Percentiles rank a stretch among this genome's conserved stretches.
Conservation (phyloP, 2,329 filamentous ascomycete species). For the Monosporascus sp. region DNA sequence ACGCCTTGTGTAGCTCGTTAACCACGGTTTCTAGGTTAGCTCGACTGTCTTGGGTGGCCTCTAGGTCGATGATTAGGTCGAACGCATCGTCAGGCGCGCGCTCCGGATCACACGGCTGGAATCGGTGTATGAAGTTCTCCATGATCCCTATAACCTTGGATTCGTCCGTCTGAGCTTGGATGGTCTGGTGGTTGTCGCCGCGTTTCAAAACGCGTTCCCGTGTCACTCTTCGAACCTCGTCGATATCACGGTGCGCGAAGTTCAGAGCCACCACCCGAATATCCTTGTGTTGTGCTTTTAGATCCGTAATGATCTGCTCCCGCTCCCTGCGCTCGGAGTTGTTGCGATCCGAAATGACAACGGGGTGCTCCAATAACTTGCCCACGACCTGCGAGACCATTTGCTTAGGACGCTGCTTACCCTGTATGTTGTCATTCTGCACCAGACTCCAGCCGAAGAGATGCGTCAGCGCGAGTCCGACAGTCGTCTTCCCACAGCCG, state of each 20-base stretch:
- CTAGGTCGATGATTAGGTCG: constrained; percentile 77
- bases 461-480: constrained; percentile 73
- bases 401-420: constrained; percentile 67
- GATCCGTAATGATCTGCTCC: constrained; percentile 77
- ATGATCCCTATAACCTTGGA: constrained; percentile 83
- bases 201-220: constrained; percentile 73
- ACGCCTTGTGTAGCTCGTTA: constrained; percentile 63
- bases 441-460: constrained; percentile 90
- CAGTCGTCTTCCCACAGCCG: constrained; percentile 93
- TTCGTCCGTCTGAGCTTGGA: constrained; percentile 71
- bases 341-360: constrained; percentile 88
- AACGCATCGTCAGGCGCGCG: constrained; percentile 73
- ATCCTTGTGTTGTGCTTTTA: constrained; percentile 55
- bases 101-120: constrained; percentile 68
- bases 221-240: constrained; percentile 69
- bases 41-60: constrained; percentile 71
- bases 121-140: constrained; percentile 86
- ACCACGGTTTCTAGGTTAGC: constrained; percentile 80
- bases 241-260: constrained; percentile 76
- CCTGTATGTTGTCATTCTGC: constrained; percentile 93
- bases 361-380: constrained; percentile 57
- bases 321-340: constrained; percentile 87
- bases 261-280: constrained; percentile 79
- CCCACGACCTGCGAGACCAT: constrained; percentile 70
- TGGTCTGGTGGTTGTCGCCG: constrained; percentile 97